Evolutionary conservation across 768 basidiomycete genomes (phyloP), one percentile per base, ranked within the genome.

Genomic region (Trametes elegans): DNA sequence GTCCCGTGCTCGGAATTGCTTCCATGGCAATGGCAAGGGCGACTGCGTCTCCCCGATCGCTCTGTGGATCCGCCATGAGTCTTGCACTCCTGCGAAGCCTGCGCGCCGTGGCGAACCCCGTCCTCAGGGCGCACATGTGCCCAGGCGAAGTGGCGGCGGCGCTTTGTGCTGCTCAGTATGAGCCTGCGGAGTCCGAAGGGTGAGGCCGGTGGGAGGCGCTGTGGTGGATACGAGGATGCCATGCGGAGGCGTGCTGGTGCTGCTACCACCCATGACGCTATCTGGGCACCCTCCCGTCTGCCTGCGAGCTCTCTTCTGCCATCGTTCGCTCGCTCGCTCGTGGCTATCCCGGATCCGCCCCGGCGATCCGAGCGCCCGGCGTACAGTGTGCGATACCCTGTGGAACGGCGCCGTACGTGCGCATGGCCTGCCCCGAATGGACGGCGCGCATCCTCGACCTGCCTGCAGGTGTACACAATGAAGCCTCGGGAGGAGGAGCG

Each of bases 371-470:
- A 45, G 34, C 41, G 32, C 42, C 42, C 24, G 8, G 24, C 40
- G 34, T 35, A 23, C 14, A 16, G 50, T 53, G 51, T 53, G 42
- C 23, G 38, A 53, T 53, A 44, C 32, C 26, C 32, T 53, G 51
- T 35, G 51, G 50, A 43, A 24, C 21, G 3, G 21, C 16, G 21
- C 36, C 23, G 18, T 39, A n/a, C n/a, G n/a, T n/a, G n/a, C n/a
- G n/a, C n/a, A n/a, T n/a, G n/a, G n/a, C n/a, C n/a, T n/a, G n/a
- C n/a, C n/a, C n/a, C n/a, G n/a, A n/a, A n/a, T n/a, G n/a, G n/a
- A n/a, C n/a, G 13, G 34, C 9, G 34, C 34, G 34, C 10, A 35
- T 35, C 34, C 34, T 11, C 34, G 13, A 10, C n/a, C n/a, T n/a
- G n/a, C n/a, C n/a, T n/a, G n/a, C n/a, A n/a, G n/a, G n/a, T n/a